These are phyloP conservation scores for Tetrahymena thermophila DNA, from an alignment of 73 alveolate genomes.

Conservation along the genomic window DNA sequence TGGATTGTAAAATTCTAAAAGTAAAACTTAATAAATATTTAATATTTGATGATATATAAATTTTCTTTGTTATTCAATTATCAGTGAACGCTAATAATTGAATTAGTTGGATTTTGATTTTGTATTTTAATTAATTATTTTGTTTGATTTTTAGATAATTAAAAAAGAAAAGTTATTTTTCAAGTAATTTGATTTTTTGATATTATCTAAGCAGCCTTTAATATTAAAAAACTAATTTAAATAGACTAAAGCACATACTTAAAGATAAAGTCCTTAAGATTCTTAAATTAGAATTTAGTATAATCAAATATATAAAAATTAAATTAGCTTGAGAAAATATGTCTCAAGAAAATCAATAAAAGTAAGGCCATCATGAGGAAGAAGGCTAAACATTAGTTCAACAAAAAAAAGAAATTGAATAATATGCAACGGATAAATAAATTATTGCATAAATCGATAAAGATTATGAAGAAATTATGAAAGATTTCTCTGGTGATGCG, in stretches of 20 bases:
- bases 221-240: too few species aligned
- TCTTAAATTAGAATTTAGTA: background rate
- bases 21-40: background rate
- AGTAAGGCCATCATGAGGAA: background rate
- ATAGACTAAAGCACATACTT: background rate
- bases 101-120: background rate
- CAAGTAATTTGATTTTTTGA: background rate
- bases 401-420: slow-evolving; percentile 23
- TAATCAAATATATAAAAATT: too few species aligned
- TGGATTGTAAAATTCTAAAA: too few species aligned
- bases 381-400: slow-evolving; percentile 33
- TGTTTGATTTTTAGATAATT: background rate
- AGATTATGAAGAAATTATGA: slow-evolving; percentile 22
- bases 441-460: slow-evolving; percentile 18
- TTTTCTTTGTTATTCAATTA: background rate
- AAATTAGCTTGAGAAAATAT: background rate
- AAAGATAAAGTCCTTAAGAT: background rate
- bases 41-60: too few species aligned
- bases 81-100: background rate
- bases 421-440: slow-evolving; percentile 39
- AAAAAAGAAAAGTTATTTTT: background rate
- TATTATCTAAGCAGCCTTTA: background rate
- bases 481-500: slow-evolving; percentile 33
- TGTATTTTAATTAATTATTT: background rate
- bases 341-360: background rate